A percentile compares a stretch with the other conserved stretches of the same genome.
phyloP scores from a whole-genome alignment of 345 rosid species.

The Streptanthus diversifolius region DNA sequence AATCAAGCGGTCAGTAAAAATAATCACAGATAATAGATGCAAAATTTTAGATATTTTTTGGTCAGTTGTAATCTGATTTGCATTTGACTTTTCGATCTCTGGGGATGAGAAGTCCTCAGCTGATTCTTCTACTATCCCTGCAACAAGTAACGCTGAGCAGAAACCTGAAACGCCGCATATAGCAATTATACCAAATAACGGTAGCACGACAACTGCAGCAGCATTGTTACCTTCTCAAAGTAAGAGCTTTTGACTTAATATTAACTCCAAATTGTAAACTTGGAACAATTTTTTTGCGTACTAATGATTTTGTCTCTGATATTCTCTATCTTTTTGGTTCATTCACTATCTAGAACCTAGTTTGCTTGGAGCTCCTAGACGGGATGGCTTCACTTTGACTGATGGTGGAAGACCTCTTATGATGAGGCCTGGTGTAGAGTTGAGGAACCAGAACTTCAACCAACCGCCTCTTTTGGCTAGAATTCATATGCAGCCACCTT shows the following conservation, averaged over 20 bases:
- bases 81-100: slow-evolving; percentile 22
- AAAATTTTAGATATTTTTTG: not conserved
- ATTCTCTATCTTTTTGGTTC: slow-evolving; percentile 21
- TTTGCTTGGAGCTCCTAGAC: slow-evolving; percentile 84
- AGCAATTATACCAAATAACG: slow-evolving; percentile 42
- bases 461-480: slow-evolving; percentile 67
- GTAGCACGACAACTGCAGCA: slow-evolving; percentile 42
- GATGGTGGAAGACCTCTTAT: slow-evolving; percentile 44
- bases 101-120: slow-evolving; percentile 50
- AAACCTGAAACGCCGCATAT: slow-evolving; percentile 58
- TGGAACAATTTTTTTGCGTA: not conserved
- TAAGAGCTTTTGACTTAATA: slow-evolving; percentile 37
- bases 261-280: not conserved
- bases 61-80: not conserved
- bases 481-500: slow-evolving; percentile 45
- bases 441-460: slow-evolving; percentile 57
- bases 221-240: slow-evolving; percentile 60
- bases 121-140: slow-evolving; percentile 42
- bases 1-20: slow-evolving; percentile 52
- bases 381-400: slow-evolving; percentile 44
- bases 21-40: not conserved
- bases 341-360: slow-evolving; percentile 58
- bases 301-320: not conserved
- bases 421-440: slow-evolving; percentile 46
- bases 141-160: slow-evolving; percentile 46